Base-by-base conservation (phyloP, 345 rosid species). In the Salix arbutifolia region DNA sequence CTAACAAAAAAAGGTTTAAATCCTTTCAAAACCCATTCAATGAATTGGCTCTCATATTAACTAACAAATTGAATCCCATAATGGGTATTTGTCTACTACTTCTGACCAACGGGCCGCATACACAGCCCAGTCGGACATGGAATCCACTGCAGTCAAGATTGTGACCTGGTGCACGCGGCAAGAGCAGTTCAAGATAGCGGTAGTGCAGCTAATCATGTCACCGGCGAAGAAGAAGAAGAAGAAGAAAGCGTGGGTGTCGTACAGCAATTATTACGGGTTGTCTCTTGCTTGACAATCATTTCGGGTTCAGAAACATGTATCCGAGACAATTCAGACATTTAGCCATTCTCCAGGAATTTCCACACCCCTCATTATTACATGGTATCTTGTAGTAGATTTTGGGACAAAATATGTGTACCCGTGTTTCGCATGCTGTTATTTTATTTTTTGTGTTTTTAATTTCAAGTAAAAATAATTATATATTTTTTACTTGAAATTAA, bases 181-280 rank as follows among this genome's bases (percentile, higher is more conserved):
- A 18, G 23, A n/a, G 62, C 62, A 56, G n/a, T n/a, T 9, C 26
- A 56, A 14, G 28, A 12, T 3, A 9, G n/a, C 26, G 11, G 62
- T 1, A 0, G 21, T 9, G 62, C 62, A 56, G 12, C 26, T 56
- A 56, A n/a, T n/a, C 11, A 56, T 50, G 10, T 50, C 58, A 5
- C n/a, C 58, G 52, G 52, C 17, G 52, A 46, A 23, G 31, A 30
- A 50, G 73, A 25, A 23, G 31, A 30, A 50, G 73, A 26, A 50
- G 61, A 53, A 50, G 40, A 53, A 72, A 37, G 60, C 61, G 66
- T 56, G 38, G 38, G 25, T 23, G 37, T 58, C 13, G 67, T n/a
- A 18, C 21, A 73, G 67, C 53, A 38, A 80, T 83, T 67, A 79
- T 77, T 33, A 69, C 60, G 5, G 71, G 19, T 73, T 76, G 85